Evolutionary conservation across 768 basidiomycete species (phyloP), one percentile per base, ranked within the genome.

Genomic region (Hebeloma cylindrosporum): DNA sequence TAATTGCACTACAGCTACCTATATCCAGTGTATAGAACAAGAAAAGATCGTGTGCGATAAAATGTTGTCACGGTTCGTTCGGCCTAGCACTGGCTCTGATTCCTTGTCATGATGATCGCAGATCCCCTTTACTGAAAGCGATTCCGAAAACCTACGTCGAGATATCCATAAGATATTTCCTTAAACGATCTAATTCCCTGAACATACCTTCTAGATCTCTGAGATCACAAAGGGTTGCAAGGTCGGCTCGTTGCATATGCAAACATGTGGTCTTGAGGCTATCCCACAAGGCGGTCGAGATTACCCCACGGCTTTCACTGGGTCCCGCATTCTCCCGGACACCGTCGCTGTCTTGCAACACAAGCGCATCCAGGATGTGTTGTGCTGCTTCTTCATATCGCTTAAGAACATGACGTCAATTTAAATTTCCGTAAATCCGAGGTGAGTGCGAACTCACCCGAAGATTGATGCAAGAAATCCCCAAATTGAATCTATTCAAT

Each of bases 401-500:
- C 88, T 93, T 59, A 16, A 31, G 44, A 47, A 48, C 43, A 14
- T 26, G 18, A 27, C 25, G 36, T 38, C 27, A 46, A 37, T 39
- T 31, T 14, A 28, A 50, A 33, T 18, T 36, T 26, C 37, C 34
- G 50, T 40, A 21, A 27, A 34, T 37, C 44, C n/a, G 26, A 34
- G 25, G 32, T 22, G 48, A 43, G 32, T n/a, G 39, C 36, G 40
- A 34, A 69, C 76, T 45, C 61, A 93, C 90, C 41, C 79, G 76
- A 44, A 97, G 75, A 62, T 91, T 93, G 58, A 92, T 88, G 60
- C 83, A 90, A 1, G 92, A 90, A 50, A 96, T 96, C 16, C 93
- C 93, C 11, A 96, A 73, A 64, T 97, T 96, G 65, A 91, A 96
- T 56, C 93, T 93, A 28, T 42, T 50, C 25, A 47, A 28, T 42